Conservation (phyloP, 352 stramenopile genomes). For the Phytophthora colocasiae region DNA sequence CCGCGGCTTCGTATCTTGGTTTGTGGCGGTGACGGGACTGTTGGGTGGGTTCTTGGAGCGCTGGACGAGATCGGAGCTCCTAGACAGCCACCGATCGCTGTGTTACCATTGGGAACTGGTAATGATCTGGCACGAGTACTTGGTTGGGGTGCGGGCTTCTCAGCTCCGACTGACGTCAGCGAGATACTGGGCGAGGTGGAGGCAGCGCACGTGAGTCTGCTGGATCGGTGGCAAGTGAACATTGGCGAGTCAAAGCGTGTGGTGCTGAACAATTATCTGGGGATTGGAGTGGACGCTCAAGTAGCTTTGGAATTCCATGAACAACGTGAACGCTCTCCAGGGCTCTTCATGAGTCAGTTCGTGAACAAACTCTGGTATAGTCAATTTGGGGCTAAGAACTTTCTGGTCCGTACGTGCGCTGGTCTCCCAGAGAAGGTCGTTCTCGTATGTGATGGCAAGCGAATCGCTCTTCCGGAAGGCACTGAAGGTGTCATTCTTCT, state of each 20-base stretch:
- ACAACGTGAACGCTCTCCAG: slow-evolving; percentile 85
- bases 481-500: slow-evolving; percentile 89
- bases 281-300: slow-evolving; percentile 91
- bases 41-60: slow-evolving; percentile 91
- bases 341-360: slow-evolving; percentile 89
- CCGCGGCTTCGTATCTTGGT: slow-evolving; percentile 92
- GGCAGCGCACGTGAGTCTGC: slow-evolving; percentile 72
- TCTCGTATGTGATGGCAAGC: slow-evolving; percentile 82
- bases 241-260: slow-evolving; percentile 70
- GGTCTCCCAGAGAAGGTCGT: slow-evolving; percentile 79
- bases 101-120: slow-evolving; percentile 95
- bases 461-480: slow-evolving; percentile 69
- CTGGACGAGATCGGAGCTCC: slow-evolving; percentile 69
- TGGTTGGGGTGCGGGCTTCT: slow-evolving; percentile 95
- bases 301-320: slow-evolving; percentile 93
- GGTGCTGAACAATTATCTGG: slow-evolving; percentile 86
- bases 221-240: slow-evolving; percentile 81
- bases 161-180: slow-evolving; percentile 63
- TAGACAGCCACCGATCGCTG: slow-evolving; percentile 92
- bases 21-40: slow-evolving; percentile 95
- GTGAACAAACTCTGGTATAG: slow-evolving; percentile 95
- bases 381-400: slow-evolving; percentile 88
- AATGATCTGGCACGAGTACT: slow-evolving; percentile 95
- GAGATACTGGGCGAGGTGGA: slow-evolving; percentile 74
- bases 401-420: slow-evolving; percentile 85